Percentiles rank a stretch among this genome's conserved stretches.
Evolutionary conservation across 2,329 filamentous ascomycete genomes (phyloP).

Genomic region (Mariannaea elegans): DNA sequence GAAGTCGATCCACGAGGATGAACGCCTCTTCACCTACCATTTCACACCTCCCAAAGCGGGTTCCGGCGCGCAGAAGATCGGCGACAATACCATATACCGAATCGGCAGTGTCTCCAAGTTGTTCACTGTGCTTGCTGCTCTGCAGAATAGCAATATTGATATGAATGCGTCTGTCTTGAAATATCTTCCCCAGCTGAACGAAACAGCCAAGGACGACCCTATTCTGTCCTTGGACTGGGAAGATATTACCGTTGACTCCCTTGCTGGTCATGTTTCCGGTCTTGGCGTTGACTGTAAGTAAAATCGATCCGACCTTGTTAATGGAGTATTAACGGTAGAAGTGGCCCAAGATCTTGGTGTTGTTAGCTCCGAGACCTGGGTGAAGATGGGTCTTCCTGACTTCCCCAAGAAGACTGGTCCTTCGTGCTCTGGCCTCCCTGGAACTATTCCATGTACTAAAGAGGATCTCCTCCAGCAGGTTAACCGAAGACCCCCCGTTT

Average conservation of each 20-base stretch:
- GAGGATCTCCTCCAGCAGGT: constrained; percentile 42
- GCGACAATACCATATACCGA: constrained; percentile 46
- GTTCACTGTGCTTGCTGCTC: constrained; percentile 43
- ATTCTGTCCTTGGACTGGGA: constrained; percentile 54
- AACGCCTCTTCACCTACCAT: constrained; percentile 50
- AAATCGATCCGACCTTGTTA: accelerated
- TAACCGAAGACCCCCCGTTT: constrained; percentile 48
- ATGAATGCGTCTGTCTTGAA: constrained; percentile 55
- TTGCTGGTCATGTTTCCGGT: constrained; percentile 57
- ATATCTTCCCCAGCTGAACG: constrained; percentile 52
- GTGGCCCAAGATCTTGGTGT: constrained; percentile 46
- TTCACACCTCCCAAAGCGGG: constrained; percentile 48
- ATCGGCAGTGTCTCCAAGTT: constrained; percentile 49
- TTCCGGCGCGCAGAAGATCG: constrained; percentile 36
- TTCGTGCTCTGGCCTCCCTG: constrained; percentile 47
- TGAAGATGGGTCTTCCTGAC: constrained; percentile 44
- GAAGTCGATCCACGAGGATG: constrained; percentile 52
- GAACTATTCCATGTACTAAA: constrained; percentile 42
- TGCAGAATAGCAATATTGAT: constrained; percentile 42
- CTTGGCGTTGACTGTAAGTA: constrained; percentile 48
- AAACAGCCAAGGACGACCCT: constrained; percentile 36
- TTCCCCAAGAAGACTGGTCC: constrained; percentile 41
- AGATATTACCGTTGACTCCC: constrained; percentile 54
- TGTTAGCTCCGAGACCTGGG: constrained; percentile 39
- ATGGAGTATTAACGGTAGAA: constrained; percentile 22